Evolutionary conservation across 1,284 basidiomycete genomes (phyloP).

Genomic region (Cryptococcus floricola): DNA sequence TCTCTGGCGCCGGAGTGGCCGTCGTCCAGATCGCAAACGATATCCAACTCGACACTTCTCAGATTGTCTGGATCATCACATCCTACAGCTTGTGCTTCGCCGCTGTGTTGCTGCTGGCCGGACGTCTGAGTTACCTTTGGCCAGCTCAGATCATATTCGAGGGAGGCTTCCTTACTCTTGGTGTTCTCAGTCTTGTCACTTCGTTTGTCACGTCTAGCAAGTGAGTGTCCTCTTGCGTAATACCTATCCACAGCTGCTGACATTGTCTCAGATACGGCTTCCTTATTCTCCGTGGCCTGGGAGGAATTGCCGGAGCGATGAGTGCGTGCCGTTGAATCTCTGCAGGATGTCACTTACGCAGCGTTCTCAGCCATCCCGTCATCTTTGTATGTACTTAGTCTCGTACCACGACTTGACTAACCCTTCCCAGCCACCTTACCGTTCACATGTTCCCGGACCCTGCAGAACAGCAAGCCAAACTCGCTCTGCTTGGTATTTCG

Average conservation of each 20-base stretch:
- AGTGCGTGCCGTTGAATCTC: slow-evolving; percentile 6
- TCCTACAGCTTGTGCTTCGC: slow-evolving; percentile 33
- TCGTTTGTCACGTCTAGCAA: slow-evolving; percentile 43
- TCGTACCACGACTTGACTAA: neutral
- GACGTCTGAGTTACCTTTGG: slow-evolving; percentile 39
- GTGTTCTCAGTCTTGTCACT: slow-evolving; percentile 33
- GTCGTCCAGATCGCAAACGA: slow-evolving; percentile 32
- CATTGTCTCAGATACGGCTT: slow-evolving; percentile 32
- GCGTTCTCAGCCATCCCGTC: slow-evolving; percentile 24
- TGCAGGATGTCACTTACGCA: neutral
- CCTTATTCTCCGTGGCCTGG: slow-evolving; percentile 41
- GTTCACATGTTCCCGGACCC: slow-evolving; percentile 44
- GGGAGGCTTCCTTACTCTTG: slow-evolving; percentile 32
- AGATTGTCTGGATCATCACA: slow-evolving; percentile 33
- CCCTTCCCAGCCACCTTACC: slow-evolving; percentile 20
- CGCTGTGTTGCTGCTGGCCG: slow-evolving; percentile 39
- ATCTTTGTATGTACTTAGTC: slow-evolving; percentile 20
- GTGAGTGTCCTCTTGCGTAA: slow-evolving; percentile 2
- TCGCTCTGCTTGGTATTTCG: slow-evolving; percentile 28
- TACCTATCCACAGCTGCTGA: neutral
- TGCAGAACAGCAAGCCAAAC: slow-evolving; percentile 31
- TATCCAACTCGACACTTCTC: slow-evolving; percentile 24
- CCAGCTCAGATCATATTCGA: slow-evolving; percentile 39
- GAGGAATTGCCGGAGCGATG: slow-evolving; percentile 37
- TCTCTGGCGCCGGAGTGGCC: slow-evolving; percentile 31